Evolutionary conservation across 2,329 filamentous ascomycete species (phyloP).

Genomic region (Nigrograna mackinnonii): DNA sequence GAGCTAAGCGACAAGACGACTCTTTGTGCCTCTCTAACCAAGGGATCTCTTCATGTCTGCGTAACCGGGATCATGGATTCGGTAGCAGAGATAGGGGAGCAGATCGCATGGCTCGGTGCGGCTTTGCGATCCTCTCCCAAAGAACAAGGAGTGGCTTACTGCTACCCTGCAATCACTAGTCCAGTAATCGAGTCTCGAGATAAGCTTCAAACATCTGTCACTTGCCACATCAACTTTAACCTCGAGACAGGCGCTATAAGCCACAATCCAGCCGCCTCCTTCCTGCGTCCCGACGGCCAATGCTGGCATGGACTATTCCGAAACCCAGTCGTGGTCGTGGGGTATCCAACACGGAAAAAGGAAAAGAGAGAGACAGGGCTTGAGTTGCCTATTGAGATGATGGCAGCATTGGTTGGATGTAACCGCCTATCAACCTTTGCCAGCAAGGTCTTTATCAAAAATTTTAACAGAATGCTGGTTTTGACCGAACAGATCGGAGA

Average conservation of each 20-base stretch:
- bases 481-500: slow-evolving; percentile 16
- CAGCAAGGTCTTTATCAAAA: slow-evolving; percentile 35
- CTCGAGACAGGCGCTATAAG: neutral
- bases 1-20: neutral
- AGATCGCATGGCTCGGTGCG: slow-evolving; percentile 11
- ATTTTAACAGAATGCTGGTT: slow-evolving; percentile 38
- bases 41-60: slow-evolving; percentile 1
- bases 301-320: slow-evolving; percentile 12
- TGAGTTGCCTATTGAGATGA: slow-evolving; percentile 34
- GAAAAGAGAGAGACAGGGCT: slow-evolving; percentile 20
- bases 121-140: slow-evolving; percentile 7
- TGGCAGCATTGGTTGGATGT: slow-evolving; percentile 20
- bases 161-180: neutral
- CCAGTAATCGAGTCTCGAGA: neutral
- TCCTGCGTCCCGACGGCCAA: slow-evolving; percentile 2
- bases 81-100: slow-evolving; percentile 9
- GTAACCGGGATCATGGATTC: slow-evolving; percentile 4
- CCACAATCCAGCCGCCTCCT: too few relatives aligned
- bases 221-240: neutral
- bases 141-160: slow-evolving; percentile 6
- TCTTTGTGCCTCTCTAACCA: slow-evolving; percentile 1
- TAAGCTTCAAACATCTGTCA: neutral
- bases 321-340: slow-evolving; percentile 7
- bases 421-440: slow-evolving; percentile 22
- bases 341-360: slow-evolving; percentile 5